Conservation (phyloP, 2,329 filamentous ascomycete genomes). For the Reticulascus tulasneorum region DNA sequence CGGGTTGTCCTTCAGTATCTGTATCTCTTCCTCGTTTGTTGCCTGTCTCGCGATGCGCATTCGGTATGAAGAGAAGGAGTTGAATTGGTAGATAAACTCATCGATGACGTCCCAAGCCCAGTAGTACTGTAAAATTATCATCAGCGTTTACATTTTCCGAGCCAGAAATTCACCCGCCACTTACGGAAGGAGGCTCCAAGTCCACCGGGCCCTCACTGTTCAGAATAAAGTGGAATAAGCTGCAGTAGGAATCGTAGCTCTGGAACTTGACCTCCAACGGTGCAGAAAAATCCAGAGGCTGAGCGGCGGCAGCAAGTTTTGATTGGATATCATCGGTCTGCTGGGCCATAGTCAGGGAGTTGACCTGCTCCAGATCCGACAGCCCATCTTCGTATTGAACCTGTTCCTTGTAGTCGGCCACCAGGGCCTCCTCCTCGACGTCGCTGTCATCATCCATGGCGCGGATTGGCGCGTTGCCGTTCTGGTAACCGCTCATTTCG, state of each 20-base stretch:
- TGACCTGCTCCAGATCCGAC: constrained; percentile 70
- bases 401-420: constrained; percentile 94
- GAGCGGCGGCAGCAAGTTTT: constrained; percentile 84
- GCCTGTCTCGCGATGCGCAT: constrained; percentile 81
- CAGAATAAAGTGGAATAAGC: constrained; percentile 96
- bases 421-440: constrained; percentile 91
- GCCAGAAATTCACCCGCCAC: constrained; percentile 31
- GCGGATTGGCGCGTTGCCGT: constrained; percentile 56
- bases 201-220: constrained; percentile 99
- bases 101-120: constrained; percentile 99
- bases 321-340: constrained; percentile 90
- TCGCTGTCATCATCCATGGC: constrained; percentile 79
- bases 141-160: neutral
- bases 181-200: constrained; percentile 90
- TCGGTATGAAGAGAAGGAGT: constrained; percentile 97
- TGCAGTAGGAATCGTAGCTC: constrained; percentile 99
- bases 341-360: constrained; percentile 63
- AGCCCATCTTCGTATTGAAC: constrained; percentile 88
- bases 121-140: constrained; percentile 65
- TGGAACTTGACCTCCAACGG: constrained; percentile 95
- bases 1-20: constrained; percentile 89
- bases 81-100: constrained; percentile 99
- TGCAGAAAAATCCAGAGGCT: constrained; percentile 93
- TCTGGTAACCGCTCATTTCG: constrained; percentile 59
- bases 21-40: constrained; percentile 87